These are phyloP conservation scores for Trichophyton verrucosum DNA, from an alignment of 2,329 filamentous ascomycete genomes.

Conservation along the genomic window DNA sequence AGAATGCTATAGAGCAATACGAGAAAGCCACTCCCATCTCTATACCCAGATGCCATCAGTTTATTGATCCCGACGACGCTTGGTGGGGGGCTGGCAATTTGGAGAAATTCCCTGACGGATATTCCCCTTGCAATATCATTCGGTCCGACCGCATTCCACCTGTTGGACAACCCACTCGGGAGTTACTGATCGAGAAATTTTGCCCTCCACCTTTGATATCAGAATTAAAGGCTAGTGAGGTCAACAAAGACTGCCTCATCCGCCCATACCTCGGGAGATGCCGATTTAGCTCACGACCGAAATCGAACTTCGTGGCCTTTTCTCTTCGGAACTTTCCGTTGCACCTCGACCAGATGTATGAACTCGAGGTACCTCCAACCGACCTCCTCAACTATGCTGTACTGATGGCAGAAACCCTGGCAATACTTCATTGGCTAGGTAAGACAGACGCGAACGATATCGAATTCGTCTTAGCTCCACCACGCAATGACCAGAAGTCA, in stretches of 20 bases:
- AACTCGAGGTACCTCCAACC: slow-evolving; percentile 24
- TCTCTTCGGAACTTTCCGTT: slow-evolving; percentile 40
- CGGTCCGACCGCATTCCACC: slow-evolving; percentile 26
- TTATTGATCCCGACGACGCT: slow-evolving; percentile 13
- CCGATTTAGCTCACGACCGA: slow-evolving; percentile 6
- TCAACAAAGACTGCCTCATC: slow-evolving; percentile 38
- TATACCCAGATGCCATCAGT: slow-evolving; percentile 19
- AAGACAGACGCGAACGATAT: slow-evolving; percentile 42
- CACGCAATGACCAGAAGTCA: not conserved
- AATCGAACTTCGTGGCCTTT: slow-evolving; percentile 20
- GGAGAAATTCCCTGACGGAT: slow-evolving; percentile 19
- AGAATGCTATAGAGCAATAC: slow-evolving; percentile 10
- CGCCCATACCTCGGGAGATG: slow-evolving; percentile 39
- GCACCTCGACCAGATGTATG: slow-evolving; percentile 40
- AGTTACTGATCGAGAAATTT: slow-evolving; percentile 23
- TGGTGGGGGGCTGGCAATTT: slow-evolving; percentile 24
- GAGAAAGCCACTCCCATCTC: slow-evolving; percentile 8
- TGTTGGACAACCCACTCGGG: slow-evolving; percentile 18
- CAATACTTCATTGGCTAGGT: slow-evolving; percentile 39
- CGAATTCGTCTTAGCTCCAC: slow-evolving; percentile 41
- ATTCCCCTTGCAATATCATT: slow-evolving; percentile 25
- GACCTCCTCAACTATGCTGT: slow-evolving; percentile 26
- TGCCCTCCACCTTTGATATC: slow-evolving; percentile 19
- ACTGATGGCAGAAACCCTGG: slow-evolving; percentile 40
- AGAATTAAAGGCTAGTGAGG: slow-evolving; percentile 20